Base-by-base conservation (phyloP, 2,329 filamentous ascomycete genomes). In the Monilinia aucupariae region DNA sequence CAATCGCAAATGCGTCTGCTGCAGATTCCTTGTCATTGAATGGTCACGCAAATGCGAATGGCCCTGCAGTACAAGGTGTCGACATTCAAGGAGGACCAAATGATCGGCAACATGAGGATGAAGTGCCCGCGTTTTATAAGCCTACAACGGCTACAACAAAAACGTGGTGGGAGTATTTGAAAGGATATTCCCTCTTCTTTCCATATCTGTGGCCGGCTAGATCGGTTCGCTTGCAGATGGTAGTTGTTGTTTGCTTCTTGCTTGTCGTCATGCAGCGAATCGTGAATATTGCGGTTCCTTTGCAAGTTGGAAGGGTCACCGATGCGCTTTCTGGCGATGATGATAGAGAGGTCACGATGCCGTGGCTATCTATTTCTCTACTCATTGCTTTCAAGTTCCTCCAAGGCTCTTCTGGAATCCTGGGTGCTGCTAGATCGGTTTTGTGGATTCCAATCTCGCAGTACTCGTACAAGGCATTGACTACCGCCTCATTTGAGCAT, bases 371-470 rank as follows among this genome's bases (percentile, higher is more conserved):
- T 59, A 90, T 96, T 56, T 82, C 83, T 61, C 76, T 96, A 12
- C 91, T 96, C 75, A 88, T 96, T 65, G 69, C 86, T 45, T 91
- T 86, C 72, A 88, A 91, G 69, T 82, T 92, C 73, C 82, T 97
- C 20, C 94, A 97, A 76, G 94, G 94, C 2, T 88, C 85, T 59
- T 94, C 93, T 64, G 94, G 94, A 25, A 79, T 97, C 53, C 82
- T 99, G 41, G 92, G 92, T 9, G 93, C 91, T 1, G 71, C 90
- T 41, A 85, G 94, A 67, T 89, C 91, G 27, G 85, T 91, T 43
- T 80, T 99, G 41, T 99, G 94, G 94, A 94, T 99, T 58, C 93
- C 94, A 0, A 92, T 99, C 63, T 91, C 92, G 43, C 94, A 99
- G 75, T 96, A 97, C 75, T 96, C 93, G 0, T 99, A 97, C 76